Evolutionary conservation across 495 filamentous ascomycete species (phyloP).

Genomic region (Podospora comata): DNA sequence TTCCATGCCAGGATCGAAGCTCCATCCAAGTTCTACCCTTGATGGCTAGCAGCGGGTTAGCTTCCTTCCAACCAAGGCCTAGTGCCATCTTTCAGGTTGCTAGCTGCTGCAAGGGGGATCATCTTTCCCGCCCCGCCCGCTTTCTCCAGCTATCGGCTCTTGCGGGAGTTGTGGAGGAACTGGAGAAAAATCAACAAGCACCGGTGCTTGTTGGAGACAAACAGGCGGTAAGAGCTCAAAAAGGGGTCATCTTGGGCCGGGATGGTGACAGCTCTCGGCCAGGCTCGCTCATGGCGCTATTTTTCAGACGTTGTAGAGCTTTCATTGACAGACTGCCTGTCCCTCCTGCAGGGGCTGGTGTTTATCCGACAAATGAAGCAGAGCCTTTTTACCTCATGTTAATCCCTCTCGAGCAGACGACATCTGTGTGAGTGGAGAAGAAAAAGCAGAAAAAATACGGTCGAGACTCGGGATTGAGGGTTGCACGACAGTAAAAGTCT

Average conservation of each 20-base stretch:
- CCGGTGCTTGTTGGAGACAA: neutral
- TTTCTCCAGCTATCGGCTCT: neutral
- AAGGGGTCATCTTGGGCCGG: neutral
- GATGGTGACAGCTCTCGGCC: neutral
- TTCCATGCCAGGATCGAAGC: neutral
- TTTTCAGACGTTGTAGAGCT: too few relatives aligned
- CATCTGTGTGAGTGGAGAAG: neutral
- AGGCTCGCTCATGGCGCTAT: neutral
- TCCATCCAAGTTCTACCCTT: neutral
- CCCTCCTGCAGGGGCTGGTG: neutral
- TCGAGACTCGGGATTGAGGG: too few relatives aligned
- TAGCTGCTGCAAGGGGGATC: neutral
- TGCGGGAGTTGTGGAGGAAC: constrained; percentile 10
- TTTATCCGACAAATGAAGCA: neutral
- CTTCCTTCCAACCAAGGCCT: neutral
- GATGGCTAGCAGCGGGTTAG: neutral
- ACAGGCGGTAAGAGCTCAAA: constrained; percentile 2
- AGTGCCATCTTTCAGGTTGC: neutral
- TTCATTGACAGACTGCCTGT: neutral
- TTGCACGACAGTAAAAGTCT: too few relatives aligned
- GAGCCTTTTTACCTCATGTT: neutral
- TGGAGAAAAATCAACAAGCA: neutral
- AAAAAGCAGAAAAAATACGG: neutral
- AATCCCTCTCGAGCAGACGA: neutral
- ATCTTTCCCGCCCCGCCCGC: neutral